Evolutionary conservation across 805 yeast species (phyloP).

Genomic region (Pichia scutulata): DNA sequence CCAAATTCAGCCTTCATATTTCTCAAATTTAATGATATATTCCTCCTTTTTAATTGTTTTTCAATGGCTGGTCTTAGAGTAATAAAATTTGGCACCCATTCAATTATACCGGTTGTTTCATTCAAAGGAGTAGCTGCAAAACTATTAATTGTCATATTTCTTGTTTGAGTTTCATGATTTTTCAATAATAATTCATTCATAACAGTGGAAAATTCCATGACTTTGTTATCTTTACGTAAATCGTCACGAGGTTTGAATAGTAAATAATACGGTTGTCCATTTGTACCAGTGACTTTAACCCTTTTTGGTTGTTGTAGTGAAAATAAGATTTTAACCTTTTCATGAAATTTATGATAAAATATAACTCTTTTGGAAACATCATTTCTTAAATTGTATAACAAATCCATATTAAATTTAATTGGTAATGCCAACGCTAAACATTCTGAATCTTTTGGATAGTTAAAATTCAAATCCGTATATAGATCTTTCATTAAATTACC

Average conservation of each 20-base stretch:
- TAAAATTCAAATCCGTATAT: conserved; percentile 34
- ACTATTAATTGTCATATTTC: conserved; percentile 64
- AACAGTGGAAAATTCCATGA: conserved; percentile 85
- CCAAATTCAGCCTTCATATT: conserved; percentile 21
- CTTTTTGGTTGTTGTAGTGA: conserved; percentile 87
- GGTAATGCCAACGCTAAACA: conserved; percentile 59
- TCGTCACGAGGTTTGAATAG: conserved; percentile 86
- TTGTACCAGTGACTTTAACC: conserved; percentile 66
- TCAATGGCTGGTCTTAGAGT: conserved; percentile 61
- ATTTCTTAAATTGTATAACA: conserved; percentile 40
- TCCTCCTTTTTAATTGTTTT: conserved; percentile 16
- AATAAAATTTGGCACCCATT: conserved; percentile 72
- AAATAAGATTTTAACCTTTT: conserved; percentile 58
- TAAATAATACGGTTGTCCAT: conserved; percentile 65
- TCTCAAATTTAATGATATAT: conserved; percentile 22
- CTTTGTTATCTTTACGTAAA: conserved; percentile 88
- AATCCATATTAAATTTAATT: conserved; percentile 59
- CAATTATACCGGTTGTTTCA: conserved; percentile 84
- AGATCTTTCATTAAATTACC: conserved; percentile 16
- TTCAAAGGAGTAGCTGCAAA: conserved; percentile 86
- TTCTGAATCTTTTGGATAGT: conserved; percentile 21
- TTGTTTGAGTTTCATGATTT: conserved; percentile 64
- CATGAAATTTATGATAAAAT: conserved; percentile 51
- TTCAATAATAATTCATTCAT: conserved; percentile 64
- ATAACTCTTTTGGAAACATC: conserved; percentile 21